Percentiles rank a stretch among this genome's conserved stretches.
phyloP scores from a whole-genome alignment of 257 asterid genomes.

The Misopates orontium region DNA sequence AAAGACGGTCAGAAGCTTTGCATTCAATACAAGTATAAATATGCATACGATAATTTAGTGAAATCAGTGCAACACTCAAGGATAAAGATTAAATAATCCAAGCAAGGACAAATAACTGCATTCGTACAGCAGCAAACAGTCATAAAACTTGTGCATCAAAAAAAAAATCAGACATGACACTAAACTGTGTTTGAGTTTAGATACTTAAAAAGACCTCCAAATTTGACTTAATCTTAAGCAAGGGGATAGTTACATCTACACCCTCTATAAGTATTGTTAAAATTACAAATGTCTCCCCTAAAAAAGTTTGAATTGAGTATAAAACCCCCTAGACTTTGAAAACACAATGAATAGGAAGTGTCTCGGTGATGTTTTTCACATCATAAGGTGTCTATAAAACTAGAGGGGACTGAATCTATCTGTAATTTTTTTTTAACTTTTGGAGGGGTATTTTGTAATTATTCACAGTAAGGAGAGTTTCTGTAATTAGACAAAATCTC shows the following conservation, averaged over 20 bases:
- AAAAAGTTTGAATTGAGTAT: too few relatives aligned
- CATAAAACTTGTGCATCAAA: too few relatives aligned
- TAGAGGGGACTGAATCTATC: too few relatives aligned
- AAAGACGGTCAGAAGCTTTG: constrained; percentile 5
- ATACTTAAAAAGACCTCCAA: constrained; percentile 4
- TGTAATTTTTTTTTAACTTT: too few relatives aligned
- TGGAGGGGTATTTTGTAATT: too few relatives aligned
- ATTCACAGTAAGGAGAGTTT: background rate
- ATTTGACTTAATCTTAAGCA: background rate
- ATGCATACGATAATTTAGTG: constrained; percentile 4
- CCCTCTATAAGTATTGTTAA: too few relatives aligned
- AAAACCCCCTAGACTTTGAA: too few relatives aligned
- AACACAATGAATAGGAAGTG: too few relatives aligned
- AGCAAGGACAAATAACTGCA: background rate
- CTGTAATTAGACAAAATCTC: background rate
- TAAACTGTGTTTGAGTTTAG: background rate
- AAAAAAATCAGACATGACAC: too few relatives aligned
- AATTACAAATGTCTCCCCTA: too few relatives aligned
- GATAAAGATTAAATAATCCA: background rate
- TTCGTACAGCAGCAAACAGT: constrained; percentile 5
- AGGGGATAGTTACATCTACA: background rate
- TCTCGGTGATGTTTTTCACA: too few relatives aligned
- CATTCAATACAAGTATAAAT: background rate
- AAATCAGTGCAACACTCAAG: background rate
- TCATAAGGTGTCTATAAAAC: too few relatives aligned